These are phyloP conservation scores for Lagenaria siceraria DNA, from an alignment of 306 rosid genomes.

Conservation along the genomic window DNA sequence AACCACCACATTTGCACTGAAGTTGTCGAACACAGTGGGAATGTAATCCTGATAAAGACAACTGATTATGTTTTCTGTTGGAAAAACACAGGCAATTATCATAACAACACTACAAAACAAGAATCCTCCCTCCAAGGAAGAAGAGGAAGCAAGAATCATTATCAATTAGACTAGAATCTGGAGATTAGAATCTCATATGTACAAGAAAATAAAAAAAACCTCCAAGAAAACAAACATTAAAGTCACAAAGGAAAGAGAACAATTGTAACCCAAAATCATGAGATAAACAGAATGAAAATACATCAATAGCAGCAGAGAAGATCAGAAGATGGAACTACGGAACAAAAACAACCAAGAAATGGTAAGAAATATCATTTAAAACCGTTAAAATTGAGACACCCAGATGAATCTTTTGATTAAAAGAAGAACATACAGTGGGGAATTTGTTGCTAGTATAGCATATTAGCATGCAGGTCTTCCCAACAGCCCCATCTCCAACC, in stretches of 20 bases:
- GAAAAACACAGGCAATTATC: neutral
- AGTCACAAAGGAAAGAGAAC: neutral
- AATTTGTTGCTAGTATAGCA: constrained; percentile 89
- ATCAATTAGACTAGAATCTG: constrained; percentile 10
- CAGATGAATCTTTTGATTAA: constrained; percentile 19
- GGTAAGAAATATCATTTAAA: neutral
- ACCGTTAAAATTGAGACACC: constrained; percentile 10
- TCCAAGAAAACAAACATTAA: neutral
- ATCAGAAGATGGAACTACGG: neutral
- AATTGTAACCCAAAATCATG: neutral
- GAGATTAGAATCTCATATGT: neutral
- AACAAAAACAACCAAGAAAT: neutral
- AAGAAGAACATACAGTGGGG: constrained; percentile 50
- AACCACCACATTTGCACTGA: constrained; percentile 89
- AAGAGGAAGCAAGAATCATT: neutral
- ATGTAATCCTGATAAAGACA: constrained; percentile 59
- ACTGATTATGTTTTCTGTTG: neutral
- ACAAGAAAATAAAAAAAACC: neutral
- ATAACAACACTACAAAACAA: constrained; percentile 4
- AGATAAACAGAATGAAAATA: neutral
- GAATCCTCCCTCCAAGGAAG: neutral
- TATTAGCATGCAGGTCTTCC: constrained; percentile 89
- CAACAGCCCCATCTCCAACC: constrained; percentile 89
- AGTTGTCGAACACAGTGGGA: constrained; percentile 89
- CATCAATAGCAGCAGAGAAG: neutral